Conservation (phyloP, 2,329 filamentous ascomycete genomes). For the Alternaria gaisen region DNA sequence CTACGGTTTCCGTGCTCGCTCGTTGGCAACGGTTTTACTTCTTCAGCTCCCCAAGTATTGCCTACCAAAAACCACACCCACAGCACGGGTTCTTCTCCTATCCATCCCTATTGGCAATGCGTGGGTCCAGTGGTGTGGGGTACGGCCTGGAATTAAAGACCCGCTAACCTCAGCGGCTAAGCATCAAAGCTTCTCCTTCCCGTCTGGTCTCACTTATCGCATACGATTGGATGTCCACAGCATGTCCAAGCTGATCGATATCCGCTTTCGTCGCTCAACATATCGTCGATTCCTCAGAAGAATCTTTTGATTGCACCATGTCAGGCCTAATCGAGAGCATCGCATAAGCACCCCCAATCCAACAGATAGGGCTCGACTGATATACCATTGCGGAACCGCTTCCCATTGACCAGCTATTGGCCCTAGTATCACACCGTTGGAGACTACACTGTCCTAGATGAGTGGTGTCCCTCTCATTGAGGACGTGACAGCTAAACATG, state of each 20-base stretch:
- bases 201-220: conserved; percentile 6
- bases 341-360: not conserved
- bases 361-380: not conserved
- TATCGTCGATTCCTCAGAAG: conserved; percentile 8
- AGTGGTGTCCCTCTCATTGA: not conserved
- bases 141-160: conserved; percentile 16
- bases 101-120: conserved; percentile 13
- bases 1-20: conserved; percentile 12
- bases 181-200: conserved; percentile 16
- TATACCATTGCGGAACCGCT: conserved; percentile 3
- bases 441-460: not conserved
- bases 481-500: not conserved
- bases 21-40: conserved; percentile 18
- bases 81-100: conserved; percentile 7
- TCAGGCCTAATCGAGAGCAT: conserved; percentile 4
- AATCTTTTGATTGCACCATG: not conserved
- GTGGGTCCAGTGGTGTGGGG: conserved; percentile 17
- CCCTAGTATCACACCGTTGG: not conserved
- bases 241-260: conserved; percentile 10
- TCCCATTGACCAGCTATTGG: conserved; percentile 2
- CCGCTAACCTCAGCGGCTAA: conserved; percentile 19
- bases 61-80: conserved; percentile 15
- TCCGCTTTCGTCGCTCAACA: conserved; percentile 15
- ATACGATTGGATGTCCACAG: conserved; percentile 14
- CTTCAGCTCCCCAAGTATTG: conserved; percentile 18